Evolutionary conservation across 169 alveolate genomes (phyloP), one percentile per base, ranked within the genome.

Genomic region (Cryptosporidium muris): DNA sequence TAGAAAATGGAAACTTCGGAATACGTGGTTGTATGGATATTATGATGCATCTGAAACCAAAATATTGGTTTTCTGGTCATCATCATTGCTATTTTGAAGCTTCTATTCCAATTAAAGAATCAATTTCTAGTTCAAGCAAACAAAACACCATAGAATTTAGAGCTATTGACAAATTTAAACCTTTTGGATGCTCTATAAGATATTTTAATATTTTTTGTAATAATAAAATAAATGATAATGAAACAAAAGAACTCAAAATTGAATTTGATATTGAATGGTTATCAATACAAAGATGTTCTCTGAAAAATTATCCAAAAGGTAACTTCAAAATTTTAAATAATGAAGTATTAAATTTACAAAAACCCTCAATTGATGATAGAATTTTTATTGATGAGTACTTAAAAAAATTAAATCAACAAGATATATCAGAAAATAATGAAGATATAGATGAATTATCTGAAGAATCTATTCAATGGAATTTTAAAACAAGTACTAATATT

Each of bases 1-100:
- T 91, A 1, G 36, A 51, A 36, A 38, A 47, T 3, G 88, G 88
- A 1, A 64, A 80, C 25, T 56, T 93, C 2, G 96, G 96, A 0
- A 88, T 91, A 49, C 81, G 68, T 16, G 88, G 88, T 0, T 63
- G 67, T 51, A 63, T 64, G 16, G 51, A 82, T 8, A 52, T 93
- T 2, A 58, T 91, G 8, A 51, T 89, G 16, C 54, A 63, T 34
- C 36, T 91, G n/a, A 89, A 80, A 37, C 96, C 96, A 42, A 85
- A 58, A 37, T 53, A 54, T 56, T 93, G 96, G 95, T 90, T 91
- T 64, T 65, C 94, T 4, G 94, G 93, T 0, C 96, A 93, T 80
- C 81, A 90, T 81, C 96, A 93, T 81, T 93, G 91, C 16, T 90
- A 89, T 67, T 93, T 89, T 81, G 68, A 90, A 8, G 92, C 94